Base-by-base conservation (phyloP, 2,329 filamentous ascomycete species). In the Hysterium pulicare region DNA sequence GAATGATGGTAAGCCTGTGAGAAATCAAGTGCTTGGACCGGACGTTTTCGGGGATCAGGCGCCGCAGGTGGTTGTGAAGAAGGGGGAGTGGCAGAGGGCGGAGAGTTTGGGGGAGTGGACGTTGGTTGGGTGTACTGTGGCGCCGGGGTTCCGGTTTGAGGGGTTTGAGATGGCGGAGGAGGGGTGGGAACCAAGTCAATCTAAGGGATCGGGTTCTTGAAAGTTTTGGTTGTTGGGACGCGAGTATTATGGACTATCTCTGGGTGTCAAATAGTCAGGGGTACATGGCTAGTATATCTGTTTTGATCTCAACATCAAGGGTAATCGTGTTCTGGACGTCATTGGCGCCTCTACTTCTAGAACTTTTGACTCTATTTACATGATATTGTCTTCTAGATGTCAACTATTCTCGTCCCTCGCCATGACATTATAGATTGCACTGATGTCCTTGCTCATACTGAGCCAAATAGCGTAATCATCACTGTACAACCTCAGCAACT, bases 21-120 rank as follows among this genome's bases (percentile, higher is more conserved):
- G 55, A 10, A 19, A 52, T 15, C 49, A 47, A 7, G 51, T 67
- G 20, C 62, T 77, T 10, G 75, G 74, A 0, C 58, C 63, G 4
- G 67, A 75, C 34, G 42, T 77, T n/a, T 71, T 72, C 48, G 38
- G 47, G 0, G 64, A 63, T 5, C 64, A 76, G 55, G 47, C 53
- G 22, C 74, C 74, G 10, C 74, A 77, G 59, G 58, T 71, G 1
- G 61, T 67, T 2, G 61, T 77, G 9, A 52, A 61, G 5, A 64
- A 59, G 38, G 48, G 56, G 11, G 64, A 68, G 43, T 77, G 74
- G 74, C 74, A 77, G 61, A 61, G 67, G 24, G 74, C 73, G 1
- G 59, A 55, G 42, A 74, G 71, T 33, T 45, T 64, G 24, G 74
- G 74, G 1, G 54, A 66, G 3, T 78, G 74, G 74, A 76, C 74